Conservation (phyloP, 2,329 filamentous ascomycete species). For the Stagonosporopsis vannaccii region DNA sequence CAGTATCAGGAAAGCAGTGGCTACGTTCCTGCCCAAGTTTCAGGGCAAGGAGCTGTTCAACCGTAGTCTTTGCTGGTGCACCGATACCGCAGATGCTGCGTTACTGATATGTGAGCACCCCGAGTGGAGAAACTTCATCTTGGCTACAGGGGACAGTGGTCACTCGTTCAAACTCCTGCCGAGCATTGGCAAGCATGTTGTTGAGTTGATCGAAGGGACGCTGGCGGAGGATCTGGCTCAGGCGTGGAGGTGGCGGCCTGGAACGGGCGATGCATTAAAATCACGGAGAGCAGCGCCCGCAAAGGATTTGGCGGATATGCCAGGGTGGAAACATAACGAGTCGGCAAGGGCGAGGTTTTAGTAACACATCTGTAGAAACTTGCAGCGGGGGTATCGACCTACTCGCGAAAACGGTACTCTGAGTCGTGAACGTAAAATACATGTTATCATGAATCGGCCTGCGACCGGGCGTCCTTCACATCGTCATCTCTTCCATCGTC, state of each 20-base stretch:
- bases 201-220: conserved; percentile 54
- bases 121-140: conserved; percentile 56
- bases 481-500: conserved; percentile 20
- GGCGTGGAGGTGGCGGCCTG: conserved; percentile 57
- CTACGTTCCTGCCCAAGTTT: conserved; percentile 54
- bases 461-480: conserved; percentile 10
- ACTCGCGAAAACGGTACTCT: background rate
- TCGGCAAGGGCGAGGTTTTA: background rate
- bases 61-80: conserved; percentile 65
- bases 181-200: conserved; percentile 57
- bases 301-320: conserved; percentile 57
- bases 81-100: conserved; percentile 67
- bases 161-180: conserved; percentile 58
- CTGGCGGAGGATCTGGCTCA: conserved; percentile 50
- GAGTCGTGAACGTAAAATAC: background rate
- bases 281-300: conserved; percentile 52
- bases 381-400: background rate
- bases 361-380: background rate
- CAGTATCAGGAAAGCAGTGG: conserved; percentile 43
- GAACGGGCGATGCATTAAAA: conserved; percentile 53
- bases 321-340: conserved; percentile 51
- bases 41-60: conserved; percentile 52
- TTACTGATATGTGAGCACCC: conserved; percentile 65
- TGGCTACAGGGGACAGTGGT: conserved; percentile 58
- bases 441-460: conserved; percentile 8